These are phyloP conservation scores for Leucosporidium creatinivorum DNA, from an alignment of 768 basidiomycete genomes.

Conservation along the genomic window DNA sequence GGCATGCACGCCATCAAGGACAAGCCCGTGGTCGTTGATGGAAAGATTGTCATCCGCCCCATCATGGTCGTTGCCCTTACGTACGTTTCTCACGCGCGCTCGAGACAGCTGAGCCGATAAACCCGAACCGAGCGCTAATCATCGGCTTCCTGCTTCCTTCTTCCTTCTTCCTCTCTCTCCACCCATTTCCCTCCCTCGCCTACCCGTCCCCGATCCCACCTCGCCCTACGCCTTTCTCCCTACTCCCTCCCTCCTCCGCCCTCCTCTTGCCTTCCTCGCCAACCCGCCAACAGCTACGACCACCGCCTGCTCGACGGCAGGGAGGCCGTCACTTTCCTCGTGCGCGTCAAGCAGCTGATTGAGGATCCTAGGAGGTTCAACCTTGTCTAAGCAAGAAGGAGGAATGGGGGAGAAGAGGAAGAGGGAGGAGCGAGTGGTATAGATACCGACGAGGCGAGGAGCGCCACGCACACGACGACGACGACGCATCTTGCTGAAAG, in stretches of 20 bases:
- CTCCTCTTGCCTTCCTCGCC: neutral
- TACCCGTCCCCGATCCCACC: no score
- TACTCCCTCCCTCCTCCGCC: no score
- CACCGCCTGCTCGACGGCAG: conserved; percentile 91
- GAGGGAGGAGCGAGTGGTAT: no score
- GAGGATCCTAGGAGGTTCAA: conserved; percentile 58
- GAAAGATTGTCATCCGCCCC: conserved; percentile 91
- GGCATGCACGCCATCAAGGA: conserved; percentile 93
- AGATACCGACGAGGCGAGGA: no score
- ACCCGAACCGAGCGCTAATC: neutral
- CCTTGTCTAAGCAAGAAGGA: no score
- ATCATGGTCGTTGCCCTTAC: conserved; percentile 71
- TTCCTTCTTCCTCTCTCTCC: no score
- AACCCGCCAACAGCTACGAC: conserved; percentile 75
- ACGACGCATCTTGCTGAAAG: no score
- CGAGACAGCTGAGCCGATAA: neutral
- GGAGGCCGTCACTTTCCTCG: conserved; percentile 95
- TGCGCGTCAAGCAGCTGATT: conserved; percentile 85
- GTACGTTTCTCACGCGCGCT: conserved; percentile 1
- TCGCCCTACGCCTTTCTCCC: neutral
- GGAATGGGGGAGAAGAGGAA: no score
- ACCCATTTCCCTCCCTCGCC: neutral
- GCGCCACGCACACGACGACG: no score
- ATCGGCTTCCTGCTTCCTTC: neutral
- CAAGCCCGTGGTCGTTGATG: conserved; percentile 73